These are phyloP conservation scores for Ogataea ramenticola DNA, from an alignment of 805 yeast genomes.

Conservation along the genomic window DNA sequence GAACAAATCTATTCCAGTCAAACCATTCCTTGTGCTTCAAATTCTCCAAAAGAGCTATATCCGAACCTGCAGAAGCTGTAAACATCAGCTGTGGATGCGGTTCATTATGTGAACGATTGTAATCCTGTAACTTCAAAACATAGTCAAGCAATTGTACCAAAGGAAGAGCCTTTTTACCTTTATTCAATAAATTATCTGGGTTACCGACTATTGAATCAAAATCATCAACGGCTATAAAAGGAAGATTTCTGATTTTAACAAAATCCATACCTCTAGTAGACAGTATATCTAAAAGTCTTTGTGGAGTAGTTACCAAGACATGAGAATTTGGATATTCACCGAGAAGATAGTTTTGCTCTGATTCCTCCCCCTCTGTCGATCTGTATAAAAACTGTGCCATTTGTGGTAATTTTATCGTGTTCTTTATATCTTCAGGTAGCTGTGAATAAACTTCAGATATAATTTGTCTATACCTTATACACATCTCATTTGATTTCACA, in stretches of 20 bases:
- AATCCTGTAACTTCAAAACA: conserved; percentile 25
- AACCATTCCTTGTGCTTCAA: conserved; percentile 49
- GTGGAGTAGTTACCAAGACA: conserved; percentile 28
- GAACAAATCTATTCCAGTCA: conserved; percentile 24
- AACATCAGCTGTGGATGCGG: conserved; percentile 25
- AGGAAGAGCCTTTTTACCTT: conserved; percentile 16
- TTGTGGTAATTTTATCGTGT: not conserved
- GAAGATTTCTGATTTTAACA: conserved; percentile 19
- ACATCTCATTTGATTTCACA: conserved; percentile 20
- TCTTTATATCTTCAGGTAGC: not conserved
- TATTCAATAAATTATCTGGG: conserved; percentile 8
- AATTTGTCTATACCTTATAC: conserved; percentile 5
- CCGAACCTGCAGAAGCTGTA: conserved; percentile 19
- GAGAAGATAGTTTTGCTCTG: conserved; percentile 15
- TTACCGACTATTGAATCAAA: conserved; percentile 23
- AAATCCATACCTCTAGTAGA: conserved; percentile 26
- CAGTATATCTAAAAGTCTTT: conserved; percentile 26
- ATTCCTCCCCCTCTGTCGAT: conserved; percentile 16
- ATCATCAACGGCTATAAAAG: conserved; percentile 27
- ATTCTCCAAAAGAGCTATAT: conserved; percentile 42
- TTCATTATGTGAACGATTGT: conserved; percentile 21
- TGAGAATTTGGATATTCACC: conserved; percentile 21
- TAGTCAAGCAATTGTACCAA: conserved; percentile 25
- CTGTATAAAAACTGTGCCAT: conserved; percentile 26
- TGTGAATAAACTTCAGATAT: conserved; percentile 1